phyloP scores from a whole-genome alignment of 805 yeast species.

The Schwanniomyces polymorphus region DNA sequence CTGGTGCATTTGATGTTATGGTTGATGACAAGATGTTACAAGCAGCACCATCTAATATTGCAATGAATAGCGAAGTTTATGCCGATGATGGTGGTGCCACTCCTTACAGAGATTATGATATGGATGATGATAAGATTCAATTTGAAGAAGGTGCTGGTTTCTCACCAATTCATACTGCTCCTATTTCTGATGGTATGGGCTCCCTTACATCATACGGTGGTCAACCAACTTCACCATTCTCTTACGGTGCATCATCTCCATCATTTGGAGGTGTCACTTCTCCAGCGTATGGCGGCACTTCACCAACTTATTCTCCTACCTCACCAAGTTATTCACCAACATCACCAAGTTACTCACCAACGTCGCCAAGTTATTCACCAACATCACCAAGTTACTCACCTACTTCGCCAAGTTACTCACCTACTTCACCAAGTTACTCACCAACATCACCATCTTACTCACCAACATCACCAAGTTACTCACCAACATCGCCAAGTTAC shows the following conservation, averaged over 20 bases:
- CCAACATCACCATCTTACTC: conserved; percentile 56
- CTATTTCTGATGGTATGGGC: conserved; percentile 71
- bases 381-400: conserved; percentile 64
- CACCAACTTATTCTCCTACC: conserved; percentile 69
- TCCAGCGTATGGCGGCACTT: conserved; percentile 71
- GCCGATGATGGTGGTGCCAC: conserved; percentile 76
- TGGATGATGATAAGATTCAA: conserved; percentile 60
- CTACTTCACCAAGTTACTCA: conserved; percentile 63
- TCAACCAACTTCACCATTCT: conserved; percentile 48
- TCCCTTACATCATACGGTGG: conserved; percentile 91
- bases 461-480: conserved; percentile 71
- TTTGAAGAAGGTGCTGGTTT: conserved; percentile 77
- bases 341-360: conserved; percentile 69
- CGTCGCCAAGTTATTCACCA: conserved; percentile 73
- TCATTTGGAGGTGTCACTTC: conserved; percentile 52
- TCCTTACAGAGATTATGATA: conserved; percentile 74
- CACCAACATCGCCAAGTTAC: conserved; percentile 78
- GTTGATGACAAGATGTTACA: conserved; percentile 87
- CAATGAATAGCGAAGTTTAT: conserved; percentile 20
- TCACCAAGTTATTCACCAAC: conserved; percentile 61
- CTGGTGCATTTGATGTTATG: conserved; percentile 96
- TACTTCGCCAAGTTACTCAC: conserved; percentile 71
- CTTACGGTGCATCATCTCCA: conserved; percentile 47
- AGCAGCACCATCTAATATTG: conserved; percentile 53
- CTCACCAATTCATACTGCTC: conserved; percentile 92